These are phyloP conservation scores for Teratosphaeria viscida DNA, from an alignment of 2,329 filamentous ascomycete species.

Conservation along the genomic window DNA sequence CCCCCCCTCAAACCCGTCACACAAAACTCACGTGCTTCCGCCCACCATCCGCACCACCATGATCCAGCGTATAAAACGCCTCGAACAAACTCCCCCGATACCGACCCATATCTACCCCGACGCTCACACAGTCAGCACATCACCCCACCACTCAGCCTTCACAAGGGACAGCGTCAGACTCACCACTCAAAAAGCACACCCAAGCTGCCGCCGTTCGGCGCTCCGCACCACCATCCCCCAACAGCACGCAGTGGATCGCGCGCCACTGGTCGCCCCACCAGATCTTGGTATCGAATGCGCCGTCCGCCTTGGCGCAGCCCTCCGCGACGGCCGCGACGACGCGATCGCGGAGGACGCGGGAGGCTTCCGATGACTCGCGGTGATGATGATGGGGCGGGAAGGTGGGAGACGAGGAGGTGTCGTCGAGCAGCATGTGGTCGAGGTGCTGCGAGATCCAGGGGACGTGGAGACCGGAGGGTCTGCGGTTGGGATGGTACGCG, in stretches of 20 bases:
- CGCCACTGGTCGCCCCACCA: slow-evolving; percentile 8
- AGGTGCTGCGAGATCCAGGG: slow-evolving; percentile 14
- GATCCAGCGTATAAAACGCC: slow-evolving; percentile 1
- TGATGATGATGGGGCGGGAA: background rate
- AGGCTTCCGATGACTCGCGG: slow-evolving; percentile 1
- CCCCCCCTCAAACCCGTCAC: too few species aligned
- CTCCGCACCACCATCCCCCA: slow-evolving; percentile 1
- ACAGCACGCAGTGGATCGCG: slow-evolving; percentile 3
- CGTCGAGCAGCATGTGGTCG: slow-evolving; percentile 6
- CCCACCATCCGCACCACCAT: background rate
- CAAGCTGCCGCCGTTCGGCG: slow-evolving; percentile 1
- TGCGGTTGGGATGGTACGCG: slow-evolving; percentile 10
- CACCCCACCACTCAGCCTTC: background rate
- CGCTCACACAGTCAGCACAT: background rate
- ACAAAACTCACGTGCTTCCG: background rate
- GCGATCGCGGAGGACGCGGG: slow-evolving; percentile 5
- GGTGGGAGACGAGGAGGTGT: background rate
- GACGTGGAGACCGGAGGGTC: slow-evolving; percentile 10
- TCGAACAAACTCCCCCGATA: slow-evolving; percentile 3
- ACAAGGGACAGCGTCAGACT: background rate
- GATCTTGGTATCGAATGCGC: slow-evolving; percentile 3
- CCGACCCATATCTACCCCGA: slow-evolving; percentile 3
- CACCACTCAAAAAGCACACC: slow-evolving; percentile 4
- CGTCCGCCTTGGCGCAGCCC: background rate
- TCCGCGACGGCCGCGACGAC: slow-evolving; percentile 3